Evolutionary conservation across 768 basidiomycete species (phyloP), one percentile per base, ranked within the genome.

Genomic region (Lentinula sp.): DNA sequence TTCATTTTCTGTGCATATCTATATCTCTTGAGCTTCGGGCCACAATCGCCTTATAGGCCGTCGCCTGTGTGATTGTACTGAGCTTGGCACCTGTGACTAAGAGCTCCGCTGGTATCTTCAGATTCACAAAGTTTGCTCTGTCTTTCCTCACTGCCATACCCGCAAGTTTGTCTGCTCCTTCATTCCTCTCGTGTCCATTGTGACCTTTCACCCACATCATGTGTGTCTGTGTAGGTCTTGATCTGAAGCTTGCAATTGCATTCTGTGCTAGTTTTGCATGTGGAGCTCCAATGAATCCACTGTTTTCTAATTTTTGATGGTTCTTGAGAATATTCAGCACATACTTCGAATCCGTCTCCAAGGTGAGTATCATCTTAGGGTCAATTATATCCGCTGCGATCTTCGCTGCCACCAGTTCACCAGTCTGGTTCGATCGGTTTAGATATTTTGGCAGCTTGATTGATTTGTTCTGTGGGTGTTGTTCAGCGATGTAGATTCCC

Each of bases 151-250:
- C 64, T 5, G 69, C 69, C 23, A 57, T 3, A 0, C 51, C 54
- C 1, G 70, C 70, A 0, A 68, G 66, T 6, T 11, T 4, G 43
- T 73, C 71, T 1, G 71, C 71, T 1, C 18, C 46, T 43, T 72
- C 67, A 48, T 73, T 73, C 5, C 70, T 70, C 0, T 2, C 7
- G 13, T 42, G 37, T 0, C 61, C 63, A 2, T 42, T 15, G 46
- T 72, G 70, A 0, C 70, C 71, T 59, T 71, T 71, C 0, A 65
- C 52, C 70, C 70, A 70, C 52, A 64, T 54, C 18, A 73, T 65
- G n/a, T 16, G 2, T 1, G 70, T 69, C 0, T 46, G 42, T 0
- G 68, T 63, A 0, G 62, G 40, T 11, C 66, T 45, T 1, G 11
- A 0, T 18, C 65, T 18, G 1, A 71, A 46, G 0, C 51, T 15